Evolutionary conservation across 768 basidiomycete genomes (phyloP).

Genomic region (Collybia nuda): DNA sequence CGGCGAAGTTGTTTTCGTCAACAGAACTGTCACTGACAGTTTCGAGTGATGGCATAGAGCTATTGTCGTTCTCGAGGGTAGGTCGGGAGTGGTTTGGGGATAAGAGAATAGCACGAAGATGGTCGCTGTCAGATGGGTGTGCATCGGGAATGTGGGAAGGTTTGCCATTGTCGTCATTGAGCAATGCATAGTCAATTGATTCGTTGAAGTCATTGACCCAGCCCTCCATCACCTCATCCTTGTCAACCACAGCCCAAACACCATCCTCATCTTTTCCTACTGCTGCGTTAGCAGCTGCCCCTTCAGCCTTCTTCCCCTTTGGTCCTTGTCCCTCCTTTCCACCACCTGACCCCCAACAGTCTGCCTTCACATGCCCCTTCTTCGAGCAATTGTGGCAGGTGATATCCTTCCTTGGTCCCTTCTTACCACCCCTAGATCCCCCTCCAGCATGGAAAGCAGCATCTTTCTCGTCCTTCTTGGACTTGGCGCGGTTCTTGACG

Average conservation of each 20-base stretch:
- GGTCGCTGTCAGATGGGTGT: neutral
- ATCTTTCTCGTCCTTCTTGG: constrained; percentile 2
- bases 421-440: neutral
- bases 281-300: neutral
- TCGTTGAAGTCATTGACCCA: constrained; percentile 1
- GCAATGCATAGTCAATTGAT: neutral
- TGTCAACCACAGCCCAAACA: constrained; percentile 9
- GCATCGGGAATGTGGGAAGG: neutral
- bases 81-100: too few relatives aligned
- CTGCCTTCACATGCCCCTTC: constrained; percentile 24
- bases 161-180: neutral
- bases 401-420: too few relatives aligned
- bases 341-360: constrained; percentile 38
- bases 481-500: neutral
- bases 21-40: too few relatives aligned
- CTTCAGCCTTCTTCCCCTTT: constrained; percentile 11
- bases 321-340: constrained; percentile 34
- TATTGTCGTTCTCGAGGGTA: too few relatives aligned
- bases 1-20: too few relatives aligned
- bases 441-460: constrained; percentile 1
- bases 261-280: constrained; percentile 4
- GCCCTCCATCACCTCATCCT: constrained; percentile 8
- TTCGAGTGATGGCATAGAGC: too few relatives aligned
- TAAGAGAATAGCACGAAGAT: too few relatives aligned
- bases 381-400: constrained; percentile 29